phyloP scores from a whole-genome alignment of 768 basidiomycete genomes.

The Suillus luteus region DNA sequence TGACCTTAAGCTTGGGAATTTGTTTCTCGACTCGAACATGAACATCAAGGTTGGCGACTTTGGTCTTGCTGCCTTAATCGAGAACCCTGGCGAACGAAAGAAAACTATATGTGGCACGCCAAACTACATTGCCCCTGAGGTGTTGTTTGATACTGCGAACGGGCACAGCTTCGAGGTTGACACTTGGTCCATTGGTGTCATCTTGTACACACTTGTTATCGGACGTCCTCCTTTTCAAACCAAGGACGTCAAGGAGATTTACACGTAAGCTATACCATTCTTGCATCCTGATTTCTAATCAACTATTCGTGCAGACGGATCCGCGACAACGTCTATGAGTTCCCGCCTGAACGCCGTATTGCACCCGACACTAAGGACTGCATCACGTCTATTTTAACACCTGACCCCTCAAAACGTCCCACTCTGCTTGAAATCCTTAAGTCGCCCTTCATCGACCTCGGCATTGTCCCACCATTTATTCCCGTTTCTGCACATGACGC shows the following conservation, averaged over 20 bases:
- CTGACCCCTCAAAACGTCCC: conserved; percentile 80
- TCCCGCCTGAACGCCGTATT: conserved; percentile 75
- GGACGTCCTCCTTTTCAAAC: conserved; percentile 99
- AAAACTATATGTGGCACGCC: conserved; percentile 99
- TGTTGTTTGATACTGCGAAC: conserved; percentile 92
- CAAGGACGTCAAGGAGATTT: conserved; percentile 95
- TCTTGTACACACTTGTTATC: conserved; percentile 90
- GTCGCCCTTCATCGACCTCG: conserved; percentile 81
- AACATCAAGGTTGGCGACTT: conserved; percentile 98
- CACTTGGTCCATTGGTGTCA: conserved; percentile 97
- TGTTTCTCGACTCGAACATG: conserved; percentile 90
- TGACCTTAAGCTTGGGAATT: conserved; percentile 94
- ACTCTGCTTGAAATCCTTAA: conserved; percentile 82
- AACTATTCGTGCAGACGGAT: conserved; percentile 64
- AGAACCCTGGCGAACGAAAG: conserved; percentile 94
- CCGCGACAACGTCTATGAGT: conserved; percentile 90
- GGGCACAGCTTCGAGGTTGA: conserved; percentile 99
- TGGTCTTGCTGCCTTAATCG: conserved; percentile 94
- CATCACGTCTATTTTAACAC: conserved; percentile 83
- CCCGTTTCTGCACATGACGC: conserved; percentile 76
- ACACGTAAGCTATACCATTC: conserved; percentile 60
- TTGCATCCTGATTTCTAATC: conserved; percentile 1
- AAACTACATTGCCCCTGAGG: conserved; percentile 98
- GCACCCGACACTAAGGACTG: conserved; percentile 75
- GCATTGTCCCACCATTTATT: conserved; percentile 79